Base-by-base conservation (phyloP, 1,139 yeast genomes). In the Taphrina wiesneri region DNA sequence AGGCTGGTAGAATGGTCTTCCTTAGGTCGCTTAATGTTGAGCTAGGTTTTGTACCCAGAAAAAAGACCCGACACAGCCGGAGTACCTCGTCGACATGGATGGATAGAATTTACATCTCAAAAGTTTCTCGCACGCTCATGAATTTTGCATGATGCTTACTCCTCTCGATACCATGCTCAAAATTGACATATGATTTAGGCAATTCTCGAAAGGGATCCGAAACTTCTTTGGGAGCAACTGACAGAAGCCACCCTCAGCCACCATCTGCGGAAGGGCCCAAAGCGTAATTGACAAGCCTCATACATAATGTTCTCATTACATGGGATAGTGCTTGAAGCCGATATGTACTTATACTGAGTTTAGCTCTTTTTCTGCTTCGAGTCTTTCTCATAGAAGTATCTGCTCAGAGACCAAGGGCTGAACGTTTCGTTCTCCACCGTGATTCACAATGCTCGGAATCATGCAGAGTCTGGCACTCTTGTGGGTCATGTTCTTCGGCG, bases 241-340 rank as follows among this genome's bases (percentile, higher is more conserved):
- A 39, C 43, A n/a, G n/a, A 39, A 39, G 43, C 43, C 43, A 39
- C 19, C 6, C 17, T 45, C 28, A 19, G 49, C 49, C 49, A 45
- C 46, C 49, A 45, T 45, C 49, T 21, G 49, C 49, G 28, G 49
- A 19, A 21, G 21, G 7, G 49, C 49, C 49, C 49, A 45, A 45
- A 45, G 49, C 49, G 49, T 45, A 45, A 45, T 21, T 45, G 25
- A 21, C 49, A 45, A 23, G 28, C 49, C 26, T 28, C 25, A 45
- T 21, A 21, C 28, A 23, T 26, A 45, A 45, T 45, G 28, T 45
- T 45, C 49, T 21, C 28, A 45, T 7, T 19, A 21, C 9, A 45
- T 45, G 49, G 43, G 43, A 39, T 15, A 30, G 9, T 30, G 6
- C 34, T 11, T 6, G 11, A 30, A 11, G 9, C 11, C 9, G 34